Evolutionary conservation across 768 basidiomycete species (phyloP).

Genomic region (Termitomyces sp.): DNA sequence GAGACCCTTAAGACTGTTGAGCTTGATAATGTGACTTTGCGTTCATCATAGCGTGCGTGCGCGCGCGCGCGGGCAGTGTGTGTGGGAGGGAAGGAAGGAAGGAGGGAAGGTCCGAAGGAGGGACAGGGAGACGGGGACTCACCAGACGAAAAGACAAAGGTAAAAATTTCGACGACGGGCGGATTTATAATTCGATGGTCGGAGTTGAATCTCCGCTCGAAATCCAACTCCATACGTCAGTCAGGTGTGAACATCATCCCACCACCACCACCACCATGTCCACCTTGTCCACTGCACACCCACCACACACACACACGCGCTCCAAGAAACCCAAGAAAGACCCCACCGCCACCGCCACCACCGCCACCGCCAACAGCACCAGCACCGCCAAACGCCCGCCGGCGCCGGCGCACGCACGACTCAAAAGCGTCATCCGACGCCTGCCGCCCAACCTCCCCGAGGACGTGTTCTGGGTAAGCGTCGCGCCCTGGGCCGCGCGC

Average conservation of each 20-base stretch:
- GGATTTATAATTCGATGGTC: neutral
- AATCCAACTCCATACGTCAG: neutral
- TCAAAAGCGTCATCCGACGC: slow-evolving; percentile 85
- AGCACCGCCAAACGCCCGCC: too few relatives aligned
- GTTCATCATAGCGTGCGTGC: slow-evolving; percentile 49
- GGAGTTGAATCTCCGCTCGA: neutral
- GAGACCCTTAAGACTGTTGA: slow-evolving; percentile 43
- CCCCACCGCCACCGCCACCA: slow-evolving; percentile 16
- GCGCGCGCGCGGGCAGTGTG: too few relatives aligned
- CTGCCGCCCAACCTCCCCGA: slow-evolving; percentile 92
- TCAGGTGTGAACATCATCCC: too few relatives aligned
- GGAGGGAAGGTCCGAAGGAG: too few relatives aligned
- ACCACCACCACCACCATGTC: too few relatives aligned
- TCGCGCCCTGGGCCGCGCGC: slow-evolving; percentile 76
- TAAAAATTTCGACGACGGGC: too few relatives aligned
- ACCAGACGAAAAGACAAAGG: too few relatives aligned
- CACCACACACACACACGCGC: too few relatives aligned
- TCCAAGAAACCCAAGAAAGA: too few relatives aligned
- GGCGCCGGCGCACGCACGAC: slow-evolving; percentile 35
- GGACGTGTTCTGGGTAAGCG: slow-evolving; percentile 90
- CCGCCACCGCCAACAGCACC: slow-evolving; percentile 6
- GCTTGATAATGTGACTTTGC: slow-evolving; percentile 25
- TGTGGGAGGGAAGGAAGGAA: too few relatives aligned
- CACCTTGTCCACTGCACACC: too few relatives aligned
- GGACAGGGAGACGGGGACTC: too few relatives aligned